Conservation (phyloP, 768 basidiomycete species). For the Boletus patriciae region DNA sequence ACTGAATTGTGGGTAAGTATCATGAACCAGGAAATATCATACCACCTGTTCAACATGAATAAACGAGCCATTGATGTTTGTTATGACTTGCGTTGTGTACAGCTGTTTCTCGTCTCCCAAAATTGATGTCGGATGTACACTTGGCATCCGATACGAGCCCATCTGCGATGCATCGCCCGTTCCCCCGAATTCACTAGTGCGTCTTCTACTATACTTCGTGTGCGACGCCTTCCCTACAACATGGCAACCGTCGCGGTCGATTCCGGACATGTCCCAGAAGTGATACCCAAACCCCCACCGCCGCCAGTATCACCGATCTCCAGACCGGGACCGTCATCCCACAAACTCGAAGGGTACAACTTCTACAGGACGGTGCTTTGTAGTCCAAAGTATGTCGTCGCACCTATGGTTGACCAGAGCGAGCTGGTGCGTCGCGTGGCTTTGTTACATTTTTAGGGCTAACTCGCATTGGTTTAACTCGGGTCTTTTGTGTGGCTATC, state of each 20-base stretch:
- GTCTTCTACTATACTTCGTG: not conserved
- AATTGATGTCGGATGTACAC: slow-evolving; percentile 2
- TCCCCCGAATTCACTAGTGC: not conserved
- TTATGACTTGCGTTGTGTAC: not conserved
- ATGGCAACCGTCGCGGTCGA: slow-evolving; percentile 7
- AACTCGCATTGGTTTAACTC: not conserved
- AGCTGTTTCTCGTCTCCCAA: not conserved
- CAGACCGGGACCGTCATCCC: not conserved
- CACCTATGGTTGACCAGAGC: slow-evolving; percentile 98
- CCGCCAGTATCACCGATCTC: not conserved
- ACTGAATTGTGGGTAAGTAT: too few relatives aligned
- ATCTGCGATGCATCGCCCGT: slow-evolving; percentile 8
- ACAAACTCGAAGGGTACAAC: slow-evolving; percentile 72
- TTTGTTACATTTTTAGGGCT: not conserved
- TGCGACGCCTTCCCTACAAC: slow-evolving; percentile 2
- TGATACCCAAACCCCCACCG: not conserved
- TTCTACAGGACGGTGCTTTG: slow-evolving; percentile 80
- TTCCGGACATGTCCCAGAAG: not conserved
- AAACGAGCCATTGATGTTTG: too few relatives aligned
- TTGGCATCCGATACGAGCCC: not conserved
- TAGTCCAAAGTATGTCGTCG: slow-evolving; percentile 86
- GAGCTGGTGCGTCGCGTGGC: slow-evolving; percentile 68
- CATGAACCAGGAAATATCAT: too few relatives aligned
- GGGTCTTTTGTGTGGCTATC: not conserved
- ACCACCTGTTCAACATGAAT: too few relatives aligned